Evolutionary conservation across 129 eudicot species (phyloP), one percentile per base, ranked within the genome.

Genomic region (Calendula officinalis): DNA sequence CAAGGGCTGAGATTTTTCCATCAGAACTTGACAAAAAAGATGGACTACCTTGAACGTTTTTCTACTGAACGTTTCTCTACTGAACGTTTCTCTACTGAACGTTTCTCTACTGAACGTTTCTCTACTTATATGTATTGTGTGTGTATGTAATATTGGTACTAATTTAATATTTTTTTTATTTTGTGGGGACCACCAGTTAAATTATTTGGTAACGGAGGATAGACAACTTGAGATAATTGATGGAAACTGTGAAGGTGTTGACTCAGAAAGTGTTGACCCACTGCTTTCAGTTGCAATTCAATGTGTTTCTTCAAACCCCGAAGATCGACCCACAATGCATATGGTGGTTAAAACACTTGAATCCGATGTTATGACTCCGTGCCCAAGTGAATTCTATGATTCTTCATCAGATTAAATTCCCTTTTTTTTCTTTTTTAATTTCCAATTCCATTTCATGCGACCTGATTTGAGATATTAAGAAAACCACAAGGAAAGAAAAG

Each of bases 301-400:
- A 45, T 94, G 99, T 54, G 99, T 94, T 38, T 83, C 95, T 64
- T 77, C 86, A 69, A 68, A 55, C 33, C 97, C 99, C 9, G 99
- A 94, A 64, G 99, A 94, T 43, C 89, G 99, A 35, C 99, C 99
- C 58, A 94, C 99, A 17, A 94, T 89, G 92, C 95, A 94, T 76
- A 60, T 86, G 60, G 97, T 89, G 11, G 92, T 86, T 30, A 92
- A 94, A 72, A 76, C 81, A 40, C 90, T 94, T 30, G 99, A 94
- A 74, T 89, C 99, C 2, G 99, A 94, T 76, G 95, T 94, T 42
- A 89, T 80, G 92, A 94, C 99, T 42, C 99, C 99, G 32, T 89
- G 92, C 78, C 97, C 99, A 3, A 94, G 97, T 64, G 99, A 88
- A 66, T 89, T 88, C 70, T 94, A 94, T 53, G 99, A 94, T 81